A percentile compares a stretch with the other conserved stretches of the same genome.
phyloP scores from a whole-genome alignment of 306 rosid genomes.

The Benincasa hispida region DNA sequence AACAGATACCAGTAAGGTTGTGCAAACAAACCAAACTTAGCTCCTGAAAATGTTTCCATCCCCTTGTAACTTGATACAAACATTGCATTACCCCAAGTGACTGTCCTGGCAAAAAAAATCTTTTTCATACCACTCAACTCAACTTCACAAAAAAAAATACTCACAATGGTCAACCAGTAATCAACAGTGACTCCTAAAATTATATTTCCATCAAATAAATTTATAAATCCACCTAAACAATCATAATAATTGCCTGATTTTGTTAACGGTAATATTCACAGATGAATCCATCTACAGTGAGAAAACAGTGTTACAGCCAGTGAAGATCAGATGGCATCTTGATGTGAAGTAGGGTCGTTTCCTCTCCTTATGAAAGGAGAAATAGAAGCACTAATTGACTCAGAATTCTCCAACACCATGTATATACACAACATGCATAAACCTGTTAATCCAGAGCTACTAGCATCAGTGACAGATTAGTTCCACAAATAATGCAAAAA shows the following conservation, averaged over 20 bases:
- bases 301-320: background rate
- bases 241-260: background rate
- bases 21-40: too few relatives aligned
- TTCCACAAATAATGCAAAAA: background rate
- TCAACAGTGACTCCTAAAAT: background rate
- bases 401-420: conserved; percentile 51
- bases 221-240: background rate
- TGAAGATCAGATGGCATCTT: conserved; percentile 34
- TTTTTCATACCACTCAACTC: background rate
- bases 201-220: background rate
- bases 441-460: conserved; percentile 27
- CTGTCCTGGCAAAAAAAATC: background rate
- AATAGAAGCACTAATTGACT: conserved; percentile 28
- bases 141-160: background rate
- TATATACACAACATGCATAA: conserved; percentile 78
- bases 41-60: too few relatives aligned
- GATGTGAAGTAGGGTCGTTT: conserved; percentile 27
- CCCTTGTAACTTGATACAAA: background rate
- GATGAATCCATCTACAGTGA: background rate
- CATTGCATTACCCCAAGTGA: background rate
- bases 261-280: background rate
- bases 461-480: background rate
- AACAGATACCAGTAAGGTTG: too few relatives aligned
- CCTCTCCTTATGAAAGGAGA: conserved; percentile 44
- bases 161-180: background rate